Conservation (phyloP, 108 stramenopile genomes). For the Cyclotella cryptica region DNA sequence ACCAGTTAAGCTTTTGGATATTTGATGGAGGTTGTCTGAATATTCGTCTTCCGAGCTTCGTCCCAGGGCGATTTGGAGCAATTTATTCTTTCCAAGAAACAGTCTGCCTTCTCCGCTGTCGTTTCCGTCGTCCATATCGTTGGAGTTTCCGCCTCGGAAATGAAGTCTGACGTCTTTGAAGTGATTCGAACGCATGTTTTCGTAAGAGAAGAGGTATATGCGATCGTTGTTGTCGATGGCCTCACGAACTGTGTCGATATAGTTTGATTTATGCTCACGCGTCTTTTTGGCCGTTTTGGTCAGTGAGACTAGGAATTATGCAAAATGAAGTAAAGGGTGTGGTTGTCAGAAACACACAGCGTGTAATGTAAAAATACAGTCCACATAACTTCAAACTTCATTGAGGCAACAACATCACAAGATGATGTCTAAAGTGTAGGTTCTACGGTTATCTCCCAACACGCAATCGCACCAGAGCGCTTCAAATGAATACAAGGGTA, state of each 20-base stretch:
- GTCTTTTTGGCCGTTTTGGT: conserved; percentile 95
- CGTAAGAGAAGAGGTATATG: conserved; percentile 92
- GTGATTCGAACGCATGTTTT: conserved; percentile 95
- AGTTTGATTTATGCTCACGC: conserved; percentile 89
- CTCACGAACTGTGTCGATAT: conserved; percentile 86
- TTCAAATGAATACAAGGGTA: conserved; percentile 23
- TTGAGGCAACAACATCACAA: not conserved
- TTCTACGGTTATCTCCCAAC: conserved; percentile 51
- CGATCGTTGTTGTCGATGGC: conserved; percentile 86
- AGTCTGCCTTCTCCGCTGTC: conserved; percentile 62
- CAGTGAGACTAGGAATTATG: conserved; percentile 70
- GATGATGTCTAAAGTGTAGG: not conserved
- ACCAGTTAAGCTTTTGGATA: conserved; percentile 82
- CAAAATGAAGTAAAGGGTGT: not conserved
- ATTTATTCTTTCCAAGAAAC: conserved; percentile 97
- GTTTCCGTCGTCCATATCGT: conserved; percentile 9
- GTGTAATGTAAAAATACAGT: not conserved
- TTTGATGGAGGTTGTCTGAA: conserved; percentile 87
- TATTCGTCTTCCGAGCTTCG: conserved; percentile 93
- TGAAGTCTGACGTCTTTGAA: conserved; percentile 93
- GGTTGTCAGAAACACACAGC: not conserved
- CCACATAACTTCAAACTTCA: not conserved
- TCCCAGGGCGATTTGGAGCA: conserved; percentile 93
- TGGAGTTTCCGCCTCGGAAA: conserved; percentile 62
- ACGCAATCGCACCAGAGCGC: conserved; percentile 45